phyloP scores from a whole-genome alignment of 129 eudicot species.

The Helichrysum umbraculigerum region DNA sequence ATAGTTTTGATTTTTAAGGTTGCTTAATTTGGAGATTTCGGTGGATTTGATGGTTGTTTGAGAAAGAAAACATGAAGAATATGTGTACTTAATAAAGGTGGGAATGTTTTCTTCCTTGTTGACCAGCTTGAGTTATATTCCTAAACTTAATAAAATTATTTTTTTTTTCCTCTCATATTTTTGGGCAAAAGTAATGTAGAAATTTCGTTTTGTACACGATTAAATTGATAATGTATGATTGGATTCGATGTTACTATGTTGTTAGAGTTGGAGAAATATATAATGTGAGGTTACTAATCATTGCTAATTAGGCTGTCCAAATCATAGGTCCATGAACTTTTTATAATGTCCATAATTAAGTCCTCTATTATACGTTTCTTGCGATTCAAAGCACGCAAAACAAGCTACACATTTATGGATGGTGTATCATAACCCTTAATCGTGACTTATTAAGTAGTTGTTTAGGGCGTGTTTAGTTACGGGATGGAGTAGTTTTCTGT shows the following conservation, averaged over 20 bases:
- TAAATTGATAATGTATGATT: no score
- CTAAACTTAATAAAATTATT: not conserved
- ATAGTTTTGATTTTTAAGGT: slow-evolving; percentile 24
- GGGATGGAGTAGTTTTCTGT: no score
- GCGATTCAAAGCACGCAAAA: no score
- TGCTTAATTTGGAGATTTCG: slow-evolving; percentile 15
- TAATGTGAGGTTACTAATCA: no score
- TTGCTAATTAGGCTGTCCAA: no score
- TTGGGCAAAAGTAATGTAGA: not conserved
- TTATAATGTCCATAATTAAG: no score
- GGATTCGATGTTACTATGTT: not conserved
- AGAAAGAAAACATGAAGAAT: slow-evolving; percentile 35
- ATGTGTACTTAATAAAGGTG: slow-evolving; percentile 25
- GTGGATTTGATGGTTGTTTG: no score
- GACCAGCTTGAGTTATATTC: not conserved
- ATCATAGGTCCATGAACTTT: no score
- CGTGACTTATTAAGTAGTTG: not conserved
- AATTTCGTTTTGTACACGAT: not conserved
- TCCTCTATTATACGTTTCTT: no score
- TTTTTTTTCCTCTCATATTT: not conserved
- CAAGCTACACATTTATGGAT: no score
- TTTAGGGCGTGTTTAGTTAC: not conserved
- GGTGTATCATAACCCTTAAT: no score
- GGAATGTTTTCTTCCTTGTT: slow-evolving; percentile 38
- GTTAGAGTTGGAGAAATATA: no score